Evolutionary conservation across 2,329 filamentous ascomycete species (phyloP).

Genomic region (Calonectria ilicicola): DNA sequence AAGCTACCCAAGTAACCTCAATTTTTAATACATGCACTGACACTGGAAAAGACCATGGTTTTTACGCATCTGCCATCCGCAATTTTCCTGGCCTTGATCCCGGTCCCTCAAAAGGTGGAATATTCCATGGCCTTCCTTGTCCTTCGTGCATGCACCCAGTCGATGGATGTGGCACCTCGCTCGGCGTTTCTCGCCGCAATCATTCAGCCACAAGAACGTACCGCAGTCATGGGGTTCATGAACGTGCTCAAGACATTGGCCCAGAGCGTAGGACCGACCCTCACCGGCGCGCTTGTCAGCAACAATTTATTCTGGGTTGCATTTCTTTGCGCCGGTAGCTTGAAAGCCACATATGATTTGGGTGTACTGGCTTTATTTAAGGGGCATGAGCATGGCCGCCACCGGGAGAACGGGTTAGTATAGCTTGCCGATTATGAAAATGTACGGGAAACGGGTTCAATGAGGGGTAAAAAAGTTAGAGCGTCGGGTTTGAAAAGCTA

Average conservation of each 20-base stretch:
- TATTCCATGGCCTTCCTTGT: conserved; percentile 71
- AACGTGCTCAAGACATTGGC: conserved; percentile 17
- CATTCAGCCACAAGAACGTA: conserved; percentile 74
- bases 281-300: conserved; percentile 6
- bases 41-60: conserved; percentile 71
- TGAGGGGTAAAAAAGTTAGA: background rate
- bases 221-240: conserved; percentile 72
- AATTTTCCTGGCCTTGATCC: conserved; percentile 73
- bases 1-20: conserved; percentile 41
- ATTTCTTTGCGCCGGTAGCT: conserved; percentile 7
- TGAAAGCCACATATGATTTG: conserved; percentile 11
- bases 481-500: background rate
- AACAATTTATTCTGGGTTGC: conserved; percentile 14
- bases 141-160: conserved; percentile 70
- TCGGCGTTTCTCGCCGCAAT: conserved; percentile 77
- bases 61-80: conserved; percentile 79
- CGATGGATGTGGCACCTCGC: conserved; percentile 79
- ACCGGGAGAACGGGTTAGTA: background rate
- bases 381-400: conserved; percentile 11
- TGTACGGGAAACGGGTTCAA: background rate
- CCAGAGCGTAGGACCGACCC: conserved; percentile 8
- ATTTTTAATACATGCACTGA: background rate
- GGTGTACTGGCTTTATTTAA: conserved; percentile 12
- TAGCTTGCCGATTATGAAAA: background rate
- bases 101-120: conserved; percentile 64